Base-by-base conservation (phyloP, 768 basidiomycete species). In the Lentinula lateritia region DNA sequence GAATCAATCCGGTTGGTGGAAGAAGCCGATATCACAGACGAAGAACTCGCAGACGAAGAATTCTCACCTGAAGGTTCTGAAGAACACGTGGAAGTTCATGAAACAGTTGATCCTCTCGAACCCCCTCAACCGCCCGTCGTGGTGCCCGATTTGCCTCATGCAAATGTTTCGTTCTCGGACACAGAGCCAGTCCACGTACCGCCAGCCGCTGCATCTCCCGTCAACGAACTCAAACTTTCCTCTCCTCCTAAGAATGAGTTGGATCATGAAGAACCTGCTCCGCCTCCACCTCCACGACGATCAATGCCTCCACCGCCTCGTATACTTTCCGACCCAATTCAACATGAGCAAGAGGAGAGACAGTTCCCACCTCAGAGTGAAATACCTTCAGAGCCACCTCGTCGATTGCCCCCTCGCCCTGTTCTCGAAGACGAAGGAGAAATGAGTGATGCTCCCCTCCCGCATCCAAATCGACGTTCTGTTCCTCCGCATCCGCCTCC, bases 221-320 rank as follows among this genome's bases (percentile, higher is more conserved):
- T n/a, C 35, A 35, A 50, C 34, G 59, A 50, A 36, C 34, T 15
- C 9, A 36, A 16, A n/a, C 35, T 10, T 16, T 52, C 50, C 5
- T 20, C 35, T 38, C 12, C n/a, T 38, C 20, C 39, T 43, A 1
- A 9, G 5, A 10, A 12, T 15, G 59, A 18, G 18, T 36, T 42
- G 20, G 56, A 58, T 9, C 15, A 59, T 41, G 63, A 61, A 28
- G 53, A 62, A 20, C 32, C 50, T 28, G 23, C 55, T 35, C 64
- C 64, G 2, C 58, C 63, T 16, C 61, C 64, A 6, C 54, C 64
- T 2, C 60, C 63, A 0, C 55, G 52, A 36, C 61, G 62, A 16
- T 63, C 65, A 13, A 61, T 66, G 16, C 65, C 65, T 23, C 62
- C 66, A 15, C 65, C 64, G 16, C 63, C 63, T 60, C 65, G 65